Percentiles rank a stretch among this genome's conserved stretches.
Conservation (phyloP, 345 rosid genomes). For the Pistacia atlantica region DNA sequence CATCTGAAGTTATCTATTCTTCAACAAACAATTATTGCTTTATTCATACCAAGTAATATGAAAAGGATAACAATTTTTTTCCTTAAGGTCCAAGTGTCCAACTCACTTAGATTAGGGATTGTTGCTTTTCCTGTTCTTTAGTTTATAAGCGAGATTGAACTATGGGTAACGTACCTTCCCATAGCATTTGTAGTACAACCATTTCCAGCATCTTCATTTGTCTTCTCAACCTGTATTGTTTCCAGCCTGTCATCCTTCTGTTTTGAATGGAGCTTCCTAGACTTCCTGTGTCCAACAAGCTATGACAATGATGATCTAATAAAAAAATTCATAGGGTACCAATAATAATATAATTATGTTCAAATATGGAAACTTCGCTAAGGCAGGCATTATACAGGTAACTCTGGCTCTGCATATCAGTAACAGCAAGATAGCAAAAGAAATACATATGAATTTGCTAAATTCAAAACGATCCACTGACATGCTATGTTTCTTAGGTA, state of each 20-base stretch:
- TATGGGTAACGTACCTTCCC: conserved; percentile 36
- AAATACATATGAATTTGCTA: background rate
- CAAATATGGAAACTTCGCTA: background rate
- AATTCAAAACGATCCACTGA: background rate
- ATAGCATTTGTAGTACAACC: conserved; percentile 24
- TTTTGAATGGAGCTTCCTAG: conserved; percentile 24
- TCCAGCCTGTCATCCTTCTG: conserved; percentile 24
- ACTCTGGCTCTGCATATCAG: background rate
- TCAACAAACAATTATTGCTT: background rate
- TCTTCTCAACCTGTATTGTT: conserved; percentile 16
- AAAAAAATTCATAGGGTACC: background rate
- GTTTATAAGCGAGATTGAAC: background rate
- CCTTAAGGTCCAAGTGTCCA: too few species aligned
- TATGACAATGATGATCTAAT: background rate
- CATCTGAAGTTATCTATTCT: background rate
- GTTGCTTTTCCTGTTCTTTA: background rate
- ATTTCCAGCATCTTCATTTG: conserved; percentile 18
- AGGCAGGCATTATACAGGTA: background rate
- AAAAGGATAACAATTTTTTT: too few species aligned
- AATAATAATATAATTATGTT: background rate
- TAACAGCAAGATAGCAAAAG: background rate
- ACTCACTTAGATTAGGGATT: background rate
- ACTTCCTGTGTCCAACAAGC: conserved; percentile 29
- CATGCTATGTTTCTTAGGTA: background rate
- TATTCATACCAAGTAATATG: background rate